Percentiles rank a stretch among this genome's conserved stretches.
These are phyloP conservation scores for Neoboletus subvelutipes DNA, from an alignment of 768 basidiomycete genomes.

Conservation along the genomic window DNA sequence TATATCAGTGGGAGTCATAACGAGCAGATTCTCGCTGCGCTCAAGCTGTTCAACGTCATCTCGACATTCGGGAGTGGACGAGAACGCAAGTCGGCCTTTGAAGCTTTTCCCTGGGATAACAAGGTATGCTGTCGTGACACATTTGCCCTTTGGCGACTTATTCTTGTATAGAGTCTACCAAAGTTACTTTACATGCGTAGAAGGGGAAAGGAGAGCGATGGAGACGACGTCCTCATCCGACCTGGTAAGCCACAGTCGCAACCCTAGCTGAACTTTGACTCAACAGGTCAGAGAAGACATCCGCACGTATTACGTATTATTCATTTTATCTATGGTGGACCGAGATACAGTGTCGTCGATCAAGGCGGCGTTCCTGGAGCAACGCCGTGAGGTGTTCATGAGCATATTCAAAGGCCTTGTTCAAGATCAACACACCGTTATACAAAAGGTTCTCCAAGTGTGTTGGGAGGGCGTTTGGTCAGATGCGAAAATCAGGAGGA, in stretches of 20 bases:
- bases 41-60: constrained; percentile 63
- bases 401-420: constrained; percentile 70
- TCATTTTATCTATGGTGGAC: constrained; percentile 73
- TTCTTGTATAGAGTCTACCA: constrained; percentile 49
- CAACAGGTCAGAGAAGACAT: constrained; percentile 54
- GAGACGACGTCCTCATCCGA: constrained; percentile 41
- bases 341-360: constrained; percentile 44
- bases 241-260: constrained; percentile 48
- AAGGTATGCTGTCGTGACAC: constrained; percentile 46
- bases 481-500: constrained; percentile 70
- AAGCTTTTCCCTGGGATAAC: constrained; percentile 75
- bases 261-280: background rate
- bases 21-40: constrained; percentile 62
- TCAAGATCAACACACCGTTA: constrained; percentile 63
- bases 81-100: constrained; percentile 61
- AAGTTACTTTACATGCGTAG: constrained; percentile 73
- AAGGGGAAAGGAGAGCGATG: constrained; percentile 45
- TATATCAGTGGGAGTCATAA: constrained; percentile 62
- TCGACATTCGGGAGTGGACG: constrained; percentile 64
- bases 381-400: constrained; percentile 63
- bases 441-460: constrained; percentile 65
- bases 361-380: constrained; percentile 68
- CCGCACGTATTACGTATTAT: constrained; percentile 68
- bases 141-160: background rate
- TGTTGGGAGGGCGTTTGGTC: constrained; percentile 79